Base-by-base conservation (phyloP, 2,329 filamentous ascomycete species). In the Aureobasidium musti region DNA sequence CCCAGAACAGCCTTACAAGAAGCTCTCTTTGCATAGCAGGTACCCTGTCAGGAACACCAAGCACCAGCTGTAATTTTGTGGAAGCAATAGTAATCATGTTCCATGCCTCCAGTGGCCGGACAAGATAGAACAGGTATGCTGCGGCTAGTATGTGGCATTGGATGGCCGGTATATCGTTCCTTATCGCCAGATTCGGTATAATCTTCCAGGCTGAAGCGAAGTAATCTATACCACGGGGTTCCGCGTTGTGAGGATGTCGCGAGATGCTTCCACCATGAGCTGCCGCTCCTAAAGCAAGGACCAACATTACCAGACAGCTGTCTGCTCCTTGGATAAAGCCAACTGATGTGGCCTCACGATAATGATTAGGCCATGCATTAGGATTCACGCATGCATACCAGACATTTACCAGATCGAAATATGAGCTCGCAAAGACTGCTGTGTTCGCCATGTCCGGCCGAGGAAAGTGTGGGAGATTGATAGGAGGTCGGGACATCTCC, bases 301-400 rank as follows among this genome's bases (percentile, higher is more conserved):
- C 91, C 10, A 95, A 82, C 45, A 94, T 81, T 17, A 93, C 91
- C 69, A 94, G 89, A 72, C 91, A 95, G 74, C 90, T 93, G 73
- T 94, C 91, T 0, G 90, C 87, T 0, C 91, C 91, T 71, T 92
- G 89, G 43, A 89, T 85, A 71, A 94, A 93, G 1, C 89, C 88
- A 70, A 89, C 89, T 2, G 89, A 89, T 7, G 92, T 82, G 0
- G 91, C 91, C 5, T 84, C 89, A 33, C 88, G 86, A 74, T 93
- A 93, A 74, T 92, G 89, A 68, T 83, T 87, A 49, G 85, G 83
- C 91, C 91, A 95, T 1, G 87, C 90, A 75, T 91, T 91, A 0
- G 91, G 91, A 74, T 92, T 93, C 39, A 95, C 90, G 71, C 90
- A 92, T 11, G 91, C 91, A 73, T 94, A 94, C 89, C 91, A 94